Evolutionary conservation across 495 filamentous ascomycete species (phyloP).

Genomic region (Talaromyces nanjingensis): DNA sequence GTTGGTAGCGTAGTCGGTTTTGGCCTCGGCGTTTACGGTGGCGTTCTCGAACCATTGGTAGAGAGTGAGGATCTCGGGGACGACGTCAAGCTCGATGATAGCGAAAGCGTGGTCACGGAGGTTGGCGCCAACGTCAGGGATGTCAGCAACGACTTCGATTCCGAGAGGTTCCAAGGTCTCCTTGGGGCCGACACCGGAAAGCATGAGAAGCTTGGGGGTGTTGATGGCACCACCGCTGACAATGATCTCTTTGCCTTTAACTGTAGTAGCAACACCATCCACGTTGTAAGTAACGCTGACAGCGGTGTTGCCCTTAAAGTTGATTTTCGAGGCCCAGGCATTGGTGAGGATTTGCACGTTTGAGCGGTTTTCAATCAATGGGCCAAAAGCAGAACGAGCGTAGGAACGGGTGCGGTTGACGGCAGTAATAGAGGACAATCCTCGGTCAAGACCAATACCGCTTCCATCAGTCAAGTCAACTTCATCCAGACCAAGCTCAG

Average conservation of each 20-base stretch:
- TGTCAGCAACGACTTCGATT: conserved; percentile 46
- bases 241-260: conserved; percentile 47
- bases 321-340: conserved; percentile 9
- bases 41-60: conserved; percentile 1
- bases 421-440: conserved; percentile 5
- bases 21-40: not conserved
- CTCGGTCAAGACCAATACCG: conserved; percentile 7
- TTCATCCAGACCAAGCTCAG: not conserved
- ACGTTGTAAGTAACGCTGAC: conserved; percentile 7
- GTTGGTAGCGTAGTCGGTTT: not conserved
- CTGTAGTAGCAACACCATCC: not conserved
- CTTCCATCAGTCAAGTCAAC: conserved; percentile 7
- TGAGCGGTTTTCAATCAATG: not conserved
- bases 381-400: conserved; percentile 6
- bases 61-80: not conserved
- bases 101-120: conserved; percentile 46
- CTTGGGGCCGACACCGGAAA: conserved; percentile 53
- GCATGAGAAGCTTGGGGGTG: conserved; percentile 57
- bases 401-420: conserved; percentile 9
- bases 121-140: conserved; percentile 59
- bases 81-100: not conserved
- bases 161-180: conserved; percentile 36
- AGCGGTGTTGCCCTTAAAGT: conserved; percentile 8
- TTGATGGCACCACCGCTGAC: conserved; percentile 54
- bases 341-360: conserved; percentile 7